Evolutionary conservation across 2,329 filamentous ascomycete species (phyloP).

Genomic region (Colletotrichum agaves): DNA sequence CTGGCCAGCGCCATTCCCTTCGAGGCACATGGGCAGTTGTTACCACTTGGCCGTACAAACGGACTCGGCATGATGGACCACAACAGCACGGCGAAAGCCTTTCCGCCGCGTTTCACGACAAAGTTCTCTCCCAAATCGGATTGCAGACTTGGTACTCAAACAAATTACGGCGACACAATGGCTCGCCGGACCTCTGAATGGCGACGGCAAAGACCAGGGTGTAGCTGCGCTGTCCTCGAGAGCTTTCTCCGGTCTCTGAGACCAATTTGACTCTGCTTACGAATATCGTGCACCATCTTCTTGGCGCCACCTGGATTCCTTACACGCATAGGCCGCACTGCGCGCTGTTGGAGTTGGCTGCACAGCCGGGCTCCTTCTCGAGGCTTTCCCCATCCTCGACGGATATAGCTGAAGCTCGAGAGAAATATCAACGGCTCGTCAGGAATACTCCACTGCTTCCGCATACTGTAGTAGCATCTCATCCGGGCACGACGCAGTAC

Average conservation of each 20-base stretch:
- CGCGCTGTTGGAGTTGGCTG: neutral
- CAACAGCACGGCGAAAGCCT: slow-evolving; percentile 16
- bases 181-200: neutral
- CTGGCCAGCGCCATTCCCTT: neutral
- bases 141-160: neutral
- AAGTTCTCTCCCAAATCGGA: neutral
- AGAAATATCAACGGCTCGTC: neutral
- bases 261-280: neutral
- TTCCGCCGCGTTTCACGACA: neutral
- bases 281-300: neutral
- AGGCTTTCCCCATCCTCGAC: neutral
- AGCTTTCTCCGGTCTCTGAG: neutral
- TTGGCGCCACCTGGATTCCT: neutral
- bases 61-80: neutral
- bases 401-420: neutral
- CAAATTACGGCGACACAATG: neutral
- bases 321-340: neutral
- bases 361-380: neutral
- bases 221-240: neutral
- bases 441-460: slow-evolving; percentile 7
- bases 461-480: slow-evolving; percentile 23
- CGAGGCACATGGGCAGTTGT: slow-evolving; percentile 15
- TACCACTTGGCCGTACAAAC: neutral
- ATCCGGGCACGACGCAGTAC: slow-evolving; percentile 5
- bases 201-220: neutral